Conservation (phyloP, 768 basidiomycete species). For the Pisolithus marmoratus region DNA sequence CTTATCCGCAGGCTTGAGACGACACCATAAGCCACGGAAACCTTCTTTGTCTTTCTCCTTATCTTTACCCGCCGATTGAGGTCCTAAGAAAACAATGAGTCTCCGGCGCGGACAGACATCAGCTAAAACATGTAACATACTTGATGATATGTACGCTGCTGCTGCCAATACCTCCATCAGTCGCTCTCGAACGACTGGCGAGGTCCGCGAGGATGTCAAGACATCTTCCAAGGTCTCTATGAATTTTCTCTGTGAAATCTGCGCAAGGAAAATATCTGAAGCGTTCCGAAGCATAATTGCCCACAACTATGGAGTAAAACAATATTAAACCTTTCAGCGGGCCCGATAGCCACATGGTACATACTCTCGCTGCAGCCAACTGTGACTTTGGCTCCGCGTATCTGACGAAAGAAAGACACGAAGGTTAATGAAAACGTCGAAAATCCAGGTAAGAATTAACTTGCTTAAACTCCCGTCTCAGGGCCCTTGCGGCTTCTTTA, state of each 20-base stretch:
- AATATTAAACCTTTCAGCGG: not conserved
- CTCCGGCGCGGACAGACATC: not conserved
- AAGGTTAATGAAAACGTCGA: conserved; percentile 4
- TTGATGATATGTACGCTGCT: conserved; percentile 50
- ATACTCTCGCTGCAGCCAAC: conserved; percentile 68
- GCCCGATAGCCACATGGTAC: conserved; percentile 18
- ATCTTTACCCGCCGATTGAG: conserved; percentile 18
- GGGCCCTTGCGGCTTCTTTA: conserved; percentile 78
- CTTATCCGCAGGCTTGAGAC: conserved; percentile 72
- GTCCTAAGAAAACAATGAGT: conserved; percentile 11
- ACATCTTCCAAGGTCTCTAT: conserved; percentile 75
- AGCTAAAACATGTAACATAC: not conserved
- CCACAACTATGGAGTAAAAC: conserved; percentile 55
- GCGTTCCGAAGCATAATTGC: conserved; percentile 86
- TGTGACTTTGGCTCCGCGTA: conserved; percentile 73
- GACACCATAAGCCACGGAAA: conserved; percentile 73
- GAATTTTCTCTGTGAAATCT: conserved; percentile 72
- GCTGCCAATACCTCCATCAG: conserved; percentile 78
- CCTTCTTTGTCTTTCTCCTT: conserved; percentile 39
- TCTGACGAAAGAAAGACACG: conserved; percentile 29
- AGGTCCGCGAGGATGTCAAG: conserved; percentile 53
- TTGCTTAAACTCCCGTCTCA: conserved; percentile 83
- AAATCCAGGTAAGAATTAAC: conserved; percentile 13
- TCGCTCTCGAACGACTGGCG: conserved; percentile 77
- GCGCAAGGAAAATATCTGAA: conserved; percentile 61